These are phyloP conservation scores for Clonostachys rhizophaga DNA, from an alignment of 2,329 filamentous ascomycete genomes.

Conservation along the genomic window DNA sequence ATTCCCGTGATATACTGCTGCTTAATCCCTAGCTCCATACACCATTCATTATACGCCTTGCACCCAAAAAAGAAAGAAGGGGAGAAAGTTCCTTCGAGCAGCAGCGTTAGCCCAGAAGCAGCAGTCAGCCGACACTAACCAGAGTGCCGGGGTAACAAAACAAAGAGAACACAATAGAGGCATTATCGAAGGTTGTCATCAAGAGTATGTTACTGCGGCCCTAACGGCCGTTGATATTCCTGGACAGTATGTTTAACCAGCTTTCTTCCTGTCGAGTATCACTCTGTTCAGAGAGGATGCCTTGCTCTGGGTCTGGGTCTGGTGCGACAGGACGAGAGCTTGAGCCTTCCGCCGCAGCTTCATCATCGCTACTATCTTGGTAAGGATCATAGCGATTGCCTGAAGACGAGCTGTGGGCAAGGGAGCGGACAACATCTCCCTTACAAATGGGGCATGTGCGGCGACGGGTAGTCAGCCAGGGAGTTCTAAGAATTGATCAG, in stretches of 20 bases:
- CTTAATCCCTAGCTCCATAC: no score
- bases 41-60: no score
- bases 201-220: no score
- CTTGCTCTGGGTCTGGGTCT: constrained; percentile 36
- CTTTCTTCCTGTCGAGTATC: constrained; percentile 18
- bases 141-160: no score
- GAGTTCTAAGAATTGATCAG: constrained; percentile 58
- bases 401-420: constrained; percentile 50
- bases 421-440: constrained; percentile 79
- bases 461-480: constrained; percentile 91
- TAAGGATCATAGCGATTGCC: constrained; percentile 50
- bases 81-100: no score
- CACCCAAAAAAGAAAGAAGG: no score
- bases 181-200: no score
- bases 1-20: no score
- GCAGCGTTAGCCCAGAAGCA: no score
- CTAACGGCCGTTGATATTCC: constrained; percentile 5
- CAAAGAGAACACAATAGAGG: no score
- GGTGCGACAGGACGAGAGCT: constrained; percentile 17
- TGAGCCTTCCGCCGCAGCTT: constrained; percentile 25
- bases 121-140: no score
- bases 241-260: constrained; percentile 32
- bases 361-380: constrained; percentile 46
- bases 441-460: constrained; percentile 99
- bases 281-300: constrained; percentile 16